A percentile compares a stretch with the other conserved stretches of the same genome.
phyloP scores from a whole-genome alignment of 805 yeast genomes.

The Ogataea chonburiensis region DNA sequence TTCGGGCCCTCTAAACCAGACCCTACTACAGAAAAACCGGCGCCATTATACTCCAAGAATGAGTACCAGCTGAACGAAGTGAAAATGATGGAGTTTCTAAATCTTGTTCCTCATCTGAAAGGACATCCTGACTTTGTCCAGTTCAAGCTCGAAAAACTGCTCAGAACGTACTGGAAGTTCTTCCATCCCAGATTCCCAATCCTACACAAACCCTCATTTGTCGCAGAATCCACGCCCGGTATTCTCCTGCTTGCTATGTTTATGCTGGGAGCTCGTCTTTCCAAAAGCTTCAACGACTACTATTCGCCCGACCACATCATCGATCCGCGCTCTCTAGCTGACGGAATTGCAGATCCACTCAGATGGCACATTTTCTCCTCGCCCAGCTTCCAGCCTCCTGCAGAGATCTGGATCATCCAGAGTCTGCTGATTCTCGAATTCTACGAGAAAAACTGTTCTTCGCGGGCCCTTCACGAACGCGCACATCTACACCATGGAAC shows the following conservation, averaged over 20 bases:
- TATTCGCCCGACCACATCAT: constrained; percentile 24
- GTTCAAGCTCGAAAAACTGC: constrained; percentile 29
- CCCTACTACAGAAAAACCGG: neutral
- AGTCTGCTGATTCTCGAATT: constrained; percentile 71
- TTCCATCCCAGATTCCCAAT: constrained; percentile 61
- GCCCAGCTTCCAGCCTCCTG: constrained; percentile 74
- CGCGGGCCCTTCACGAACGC: constrained; percentile 72
- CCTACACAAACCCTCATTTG: constrained; percentile 59
- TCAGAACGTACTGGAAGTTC: constrained; percentile 51
- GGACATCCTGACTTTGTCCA: constrained; percentile 31
- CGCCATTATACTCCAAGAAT: constrained; percentile 5
- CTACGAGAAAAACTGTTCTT: constrained; percentile 72
- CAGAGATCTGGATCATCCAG: constrained; percentile 74
- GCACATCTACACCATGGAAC: constrained; percentile 88
- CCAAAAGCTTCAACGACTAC: constrained; percentile 30
- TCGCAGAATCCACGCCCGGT: constrained; percentile 45
- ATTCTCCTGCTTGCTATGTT: constrained; percentile 55
- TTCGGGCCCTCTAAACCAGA: no score
- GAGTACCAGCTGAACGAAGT: constrained; percentile 18
- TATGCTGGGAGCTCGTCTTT: constrained; percentile 48
- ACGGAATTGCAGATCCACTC: constrained; percentile 53
- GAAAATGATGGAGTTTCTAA: constrained; percentile 25
- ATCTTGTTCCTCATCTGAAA: constrained; percentile 28
- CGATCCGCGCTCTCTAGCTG: constrained; percentile 40
- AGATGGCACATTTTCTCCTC: constrained; percentile 70